Evolutionary conservation across 148 eudicot species (phyloP), one percentile per base, ranked within the genome.

Genomic region (Rhododendron williamsianum): DNA sequence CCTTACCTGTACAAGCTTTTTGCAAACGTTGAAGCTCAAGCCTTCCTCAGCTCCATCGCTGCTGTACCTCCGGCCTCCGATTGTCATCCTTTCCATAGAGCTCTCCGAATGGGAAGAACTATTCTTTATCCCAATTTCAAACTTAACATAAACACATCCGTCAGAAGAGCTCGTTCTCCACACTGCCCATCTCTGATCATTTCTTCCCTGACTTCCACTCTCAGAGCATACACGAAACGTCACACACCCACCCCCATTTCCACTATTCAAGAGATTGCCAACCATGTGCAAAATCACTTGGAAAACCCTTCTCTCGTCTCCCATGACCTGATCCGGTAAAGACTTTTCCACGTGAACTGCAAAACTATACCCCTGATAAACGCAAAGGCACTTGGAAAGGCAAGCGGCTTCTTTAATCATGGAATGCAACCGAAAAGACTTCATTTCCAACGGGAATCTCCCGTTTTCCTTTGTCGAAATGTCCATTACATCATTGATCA

Each of bases 201-300:
- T 89, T 80, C 89, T 88, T 60, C 92, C 94, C 80, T 87, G 89
- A 85, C 91, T 91, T 58, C 89, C 93, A 65, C 88, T 84, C 35
- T 92, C 93, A 43, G 91, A 87, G 82, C 76, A 84, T 15, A 87
- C 94, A 72, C 91, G 85, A 69, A 96, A 88, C 18, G 78, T 86
- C 65, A 96, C 84, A 73, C 84, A 89, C 65, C 93, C 97, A 18
- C 93, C 92, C 27, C 88, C 87, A 63, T 63, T 87, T 49, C 91
- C 91, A 36, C 90, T 91, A 60, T 90, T 90, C 88, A 94, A 87
- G 80, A 94, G 90, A 81, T 91, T 93, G 13, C 99, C 95, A 58
- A 96, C 92, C 95, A 96, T 93, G 86, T 96, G 97, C 86, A 96
- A 83, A 72, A 96, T 91, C 43, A 95, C 98, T 90, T 96, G 99